A percentile compares a stretch with the other conserved stretches of the same genome.
Evolutionary conservation across 2,329 filamentous ascomycete genomes (phyloP).

Genomic region (Aplosporella prunicola): DNA sequence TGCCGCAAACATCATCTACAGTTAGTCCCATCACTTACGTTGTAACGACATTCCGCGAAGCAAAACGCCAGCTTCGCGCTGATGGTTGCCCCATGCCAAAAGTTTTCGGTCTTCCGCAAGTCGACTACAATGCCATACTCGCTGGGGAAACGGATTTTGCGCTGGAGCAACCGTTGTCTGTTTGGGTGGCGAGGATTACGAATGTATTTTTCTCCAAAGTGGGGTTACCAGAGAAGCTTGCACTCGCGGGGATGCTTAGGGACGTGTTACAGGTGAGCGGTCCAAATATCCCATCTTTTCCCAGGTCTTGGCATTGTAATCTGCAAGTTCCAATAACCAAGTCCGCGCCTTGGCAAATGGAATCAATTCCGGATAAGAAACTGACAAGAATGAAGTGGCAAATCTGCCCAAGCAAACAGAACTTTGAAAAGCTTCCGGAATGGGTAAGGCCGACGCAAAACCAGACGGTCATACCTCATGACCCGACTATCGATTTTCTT

Average conservation of each 20-base stretch:
- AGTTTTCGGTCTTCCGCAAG: constrained; percentile 4
- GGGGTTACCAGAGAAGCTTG: constrained; percentile 6
- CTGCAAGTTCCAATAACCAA: neutral
- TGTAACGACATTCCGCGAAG: constrained; percentile 6
- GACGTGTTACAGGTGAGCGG: constrained; percentile 5
- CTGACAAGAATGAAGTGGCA: constrained; percentile 9
- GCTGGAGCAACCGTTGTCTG: constrained; percentile 6
- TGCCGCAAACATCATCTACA: constrained; percentile 2
- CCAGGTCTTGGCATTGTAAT: neutral
- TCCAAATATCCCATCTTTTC: neutral
- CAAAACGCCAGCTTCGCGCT: constrained; percentile 3
- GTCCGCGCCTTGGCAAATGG: too few relatives aligned
- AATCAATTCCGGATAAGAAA: too few relatives aligned
- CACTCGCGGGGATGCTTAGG: constrained; percentile 5
- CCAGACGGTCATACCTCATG: constrained; percentile 11
- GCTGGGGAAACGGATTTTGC: constrained; percentile 5
- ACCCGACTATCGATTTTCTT: constrained; percentile 9
- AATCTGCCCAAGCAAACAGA: constrained; percentile 9
- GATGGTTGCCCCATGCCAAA: constrained; percentile 5
- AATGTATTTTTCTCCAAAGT: constrained; percentile 6
- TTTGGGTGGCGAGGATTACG: constrained; percentile 5
- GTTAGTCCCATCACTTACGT: constrained; percentile 8
- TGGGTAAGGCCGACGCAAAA: constrained; percentile 8
- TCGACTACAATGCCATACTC: constrained; percentile 4
- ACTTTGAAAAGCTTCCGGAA: constrained; percentile 8